These are phyloP conservation scores for Botryotinia calthae DNA, from an alignment of 2,329 filamentous ascomycete genomes.

Conservation along the genomic window DNA sequence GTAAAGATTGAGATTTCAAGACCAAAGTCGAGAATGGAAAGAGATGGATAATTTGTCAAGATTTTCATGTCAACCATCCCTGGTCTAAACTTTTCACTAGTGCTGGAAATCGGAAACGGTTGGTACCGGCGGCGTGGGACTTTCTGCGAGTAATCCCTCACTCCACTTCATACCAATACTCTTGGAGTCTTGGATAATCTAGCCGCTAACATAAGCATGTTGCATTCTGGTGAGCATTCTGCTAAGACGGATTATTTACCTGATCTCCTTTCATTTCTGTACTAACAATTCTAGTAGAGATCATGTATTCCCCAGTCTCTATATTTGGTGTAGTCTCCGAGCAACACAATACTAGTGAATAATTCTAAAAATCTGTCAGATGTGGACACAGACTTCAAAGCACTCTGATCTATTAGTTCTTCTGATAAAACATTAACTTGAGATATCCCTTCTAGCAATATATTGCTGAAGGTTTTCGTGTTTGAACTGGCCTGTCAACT, in stretches of 20 bases:
- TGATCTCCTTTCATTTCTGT: not conserved
- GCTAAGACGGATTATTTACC: not conserved
- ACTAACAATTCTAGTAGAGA: not conserved
- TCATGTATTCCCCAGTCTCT: not conserved
- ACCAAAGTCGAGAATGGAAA: not conserved
- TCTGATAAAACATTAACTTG: not conserved
- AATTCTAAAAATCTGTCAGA: not conserved
- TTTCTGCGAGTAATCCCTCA: not conserved
- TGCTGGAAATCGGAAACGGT: not conserved
- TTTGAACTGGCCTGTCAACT: not conserved
- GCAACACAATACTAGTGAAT: not conserved
- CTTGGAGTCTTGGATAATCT: not conserved
- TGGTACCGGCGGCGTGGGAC: not conserved
- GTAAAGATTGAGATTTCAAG: not conserved
- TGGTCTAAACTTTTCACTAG: not conserved
- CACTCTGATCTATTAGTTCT: not conserved
- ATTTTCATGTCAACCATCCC: not conserved
- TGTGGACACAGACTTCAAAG: conserved; percentile 5
- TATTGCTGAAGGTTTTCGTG: not conserved
- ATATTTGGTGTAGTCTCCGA: not conserved
- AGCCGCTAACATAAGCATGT: not conserved
- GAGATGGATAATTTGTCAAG: not conserved
- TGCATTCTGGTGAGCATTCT: not conserved
- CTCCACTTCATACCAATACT: not conserved
- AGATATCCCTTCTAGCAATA: not conserved